phyloP scores from a whole-genome alignment of 176 grass and related monocot species.

The Guadua angustifolia region DNA sequence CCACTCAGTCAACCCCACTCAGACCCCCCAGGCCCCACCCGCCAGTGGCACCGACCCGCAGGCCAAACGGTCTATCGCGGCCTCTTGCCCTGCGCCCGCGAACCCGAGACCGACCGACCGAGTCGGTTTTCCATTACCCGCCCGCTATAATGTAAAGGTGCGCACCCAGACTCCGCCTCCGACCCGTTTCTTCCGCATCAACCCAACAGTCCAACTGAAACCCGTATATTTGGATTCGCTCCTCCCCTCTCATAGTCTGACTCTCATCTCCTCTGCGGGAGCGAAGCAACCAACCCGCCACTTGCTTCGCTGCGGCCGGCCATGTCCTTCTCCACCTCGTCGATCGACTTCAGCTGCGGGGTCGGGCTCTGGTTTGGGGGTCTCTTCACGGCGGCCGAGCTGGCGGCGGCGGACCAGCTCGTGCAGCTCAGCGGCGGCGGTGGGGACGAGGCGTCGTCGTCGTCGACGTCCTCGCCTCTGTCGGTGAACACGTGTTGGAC shows the following conservation, averaged over 20 bases:
- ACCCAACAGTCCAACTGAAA: background rate
- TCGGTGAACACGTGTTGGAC: constrained; percentile 43
- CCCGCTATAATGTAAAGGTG: constrained; percentile 17
- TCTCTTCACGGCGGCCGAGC: constrained; percentile 63
- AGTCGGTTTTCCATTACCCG: background rate
- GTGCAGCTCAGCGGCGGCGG: constrained; percentile 62
- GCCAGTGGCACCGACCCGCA: background rate
- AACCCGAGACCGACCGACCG: background rate
- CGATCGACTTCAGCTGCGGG: background rate
- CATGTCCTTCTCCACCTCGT: constrained; percentile 5
- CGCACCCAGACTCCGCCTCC: background rate
- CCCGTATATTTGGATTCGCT: background rate
- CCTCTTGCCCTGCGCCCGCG: background rate
- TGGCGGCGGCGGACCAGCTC: constrained; percentile 64
- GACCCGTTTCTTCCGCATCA: background rate
- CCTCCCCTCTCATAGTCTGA: background rate
- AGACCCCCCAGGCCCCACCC: background rate
- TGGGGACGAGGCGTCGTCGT: background rate
- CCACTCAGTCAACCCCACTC: background rate
- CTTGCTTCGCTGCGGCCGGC: background rate
- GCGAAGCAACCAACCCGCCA: background rate
- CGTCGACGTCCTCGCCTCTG: constrained; percentile 35
- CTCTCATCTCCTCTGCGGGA: background rate
- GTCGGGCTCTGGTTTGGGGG: constrained; percentile 14
- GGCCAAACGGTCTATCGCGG: background rate